Evolutionary conservation across 2,329 filamentous ascomycete species (phyloP).

Genomic region (Penicillium sp.): DNA sequence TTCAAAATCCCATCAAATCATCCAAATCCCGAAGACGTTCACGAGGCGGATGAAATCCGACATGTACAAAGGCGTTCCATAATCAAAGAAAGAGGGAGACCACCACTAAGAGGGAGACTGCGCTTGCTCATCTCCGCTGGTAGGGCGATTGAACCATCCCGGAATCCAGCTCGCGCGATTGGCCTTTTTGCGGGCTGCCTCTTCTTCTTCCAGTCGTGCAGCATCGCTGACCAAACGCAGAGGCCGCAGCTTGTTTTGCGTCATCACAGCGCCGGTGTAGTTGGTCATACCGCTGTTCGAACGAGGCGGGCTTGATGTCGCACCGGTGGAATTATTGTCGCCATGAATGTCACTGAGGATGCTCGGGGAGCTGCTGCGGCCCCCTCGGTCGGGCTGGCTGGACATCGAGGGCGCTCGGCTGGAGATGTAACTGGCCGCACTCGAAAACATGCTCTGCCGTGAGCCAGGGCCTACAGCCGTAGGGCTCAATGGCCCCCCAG

Average conservation of each 20-base stretch:
- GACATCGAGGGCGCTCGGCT: slow-evolving; percentile 49
- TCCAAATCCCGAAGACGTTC: slow-evolving; percentile 6
- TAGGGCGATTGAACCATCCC: slow-evolving; percentile 39
- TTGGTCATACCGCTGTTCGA: slow-evolving; percentile 64
- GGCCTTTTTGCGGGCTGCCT: slow-evolving; percentile 38
- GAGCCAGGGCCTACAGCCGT: slow-evolving; percentile 41
- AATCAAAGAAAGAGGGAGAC: background rate
- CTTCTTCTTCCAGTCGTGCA: slow-evolving; percentile 38
- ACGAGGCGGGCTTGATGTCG: slow-evolving; percentile 50
- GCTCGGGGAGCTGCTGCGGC: slow-evolving; percentile 63
- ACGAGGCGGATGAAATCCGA: background rate
- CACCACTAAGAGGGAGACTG: slow-evolving; percentile 10
- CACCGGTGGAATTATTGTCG: slow-evolving; percentile 40
- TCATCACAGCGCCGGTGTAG: slow-evolving; percentile 59
- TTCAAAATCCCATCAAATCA: slow-evolving; percentile 19
- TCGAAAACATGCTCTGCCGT: slow-evolving; percentile 37
- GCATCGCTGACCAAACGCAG: slow-evolving; percentile 64
- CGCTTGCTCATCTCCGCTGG: slow-evolving; percentile 19
- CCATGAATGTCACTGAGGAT: slow-evolving; percentile 45
- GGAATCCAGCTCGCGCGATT: slow-evolving; percentile 45
- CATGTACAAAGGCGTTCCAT: background rate
- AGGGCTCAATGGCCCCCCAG: slow-evolving; percentile 50
- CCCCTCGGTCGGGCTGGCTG: slow-evolving; percentile 42
- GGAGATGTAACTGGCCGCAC: slow-evolving; percentile 45
- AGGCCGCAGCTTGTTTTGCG: slow-evolving; percentile 71